These are phyloP conservation scores for Hyphodiscus sp. DNA, from an alignment of 2,329 filamentous ascomycete genomes.

Conservation along the genomic window DNA sequence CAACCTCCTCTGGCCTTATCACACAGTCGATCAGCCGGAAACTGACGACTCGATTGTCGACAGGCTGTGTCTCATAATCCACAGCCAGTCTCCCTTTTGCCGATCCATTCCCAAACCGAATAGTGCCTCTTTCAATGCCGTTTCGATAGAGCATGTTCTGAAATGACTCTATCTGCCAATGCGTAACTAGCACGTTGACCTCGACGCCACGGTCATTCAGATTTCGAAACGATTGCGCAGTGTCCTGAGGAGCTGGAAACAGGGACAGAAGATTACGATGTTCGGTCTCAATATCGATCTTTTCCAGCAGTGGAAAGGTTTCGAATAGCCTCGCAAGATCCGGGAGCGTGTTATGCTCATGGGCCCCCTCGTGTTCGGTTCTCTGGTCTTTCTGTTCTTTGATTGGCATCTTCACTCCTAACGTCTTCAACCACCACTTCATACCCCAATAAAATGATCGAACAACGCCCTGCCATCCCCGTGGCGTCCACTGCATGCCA, in stretches of 20 bases:
- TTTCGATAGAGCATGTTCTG: background rate
- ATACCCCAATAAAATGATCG: background rate
- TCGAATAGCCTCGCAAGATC: background rate
- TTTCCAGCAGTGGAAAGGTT: background rate
- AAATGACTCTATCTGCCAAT: background rate
- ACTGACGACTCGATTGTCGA: background rate
- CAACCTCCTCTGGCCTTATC: background rate
- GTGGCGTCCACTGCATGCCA: background rate
- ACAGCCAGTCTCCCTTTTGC: background rate
- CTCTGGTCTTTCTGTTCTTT: background rate
- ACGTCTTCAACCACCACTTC: background rate
- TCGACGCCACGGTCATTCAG: background rate
- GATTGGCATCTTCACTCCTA: background rate
- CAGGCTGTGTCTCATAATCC: background rate
- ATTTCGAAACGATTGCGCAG: background rate
- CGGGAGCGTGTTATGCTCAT: background rate
- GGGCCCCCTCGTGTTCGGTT: background rate
- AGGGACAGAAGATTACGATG: background rate
- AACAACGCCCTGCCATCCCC: background rate
- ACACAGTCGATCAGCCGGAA: background rate
- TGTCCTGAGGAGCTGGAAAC: background rate
- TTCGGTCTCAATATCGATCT: background rate
- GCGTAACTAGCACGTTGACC: background rate
- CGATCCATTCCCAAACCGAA: background rate
- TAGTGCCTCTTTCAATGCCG: background rate